Evolutionary conservation across 2,329 filamentous ascomycete genomes (phyloP), one percentile per base, ranked within the genome.

Genomic region (Aspergillus chevalieri): DNA sequence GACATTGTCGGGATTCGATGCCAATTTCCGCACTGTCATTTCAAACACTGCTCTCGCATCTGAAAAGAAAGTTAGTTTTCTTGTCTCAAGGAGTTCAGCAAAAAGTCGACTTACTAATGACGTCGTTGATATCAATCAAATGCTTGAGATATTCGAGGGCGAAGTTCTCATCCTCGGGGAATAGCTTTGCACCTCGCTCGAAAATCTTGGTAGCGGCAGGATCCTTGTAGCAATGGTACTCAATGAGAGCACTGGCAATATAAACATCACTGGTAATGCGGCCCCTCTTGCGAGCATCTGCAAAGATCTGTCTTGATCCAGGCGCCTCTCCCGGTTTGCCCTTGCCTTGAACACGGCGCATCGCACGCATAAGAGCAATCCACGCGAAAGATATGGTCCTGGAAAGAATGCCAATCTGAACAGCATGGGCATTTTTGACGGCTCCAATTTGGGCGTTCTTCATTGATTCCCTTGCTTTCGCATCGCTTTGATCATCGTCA

Each of bases 41-140:
- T 97, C 93, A 62, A 98, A 98, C 2, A 96, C 90, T 8, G 93
- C 91, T 57, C 93, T 83, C 30, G 93, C 93, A 78, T 98, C 90
- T 91, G 58, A 30, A 30, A 30, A 17, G 10, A 21, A 21, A 17
- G 24, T 52, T 46, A 39, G 48, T 12, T 12, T 51, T 64, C 43
- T 24, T 5, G 26, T 8, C 34, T 8, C 17, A 46, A 30, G 22
- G 14, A 21, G 9, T 21, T 3, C 1, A 38, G 17, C 14, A 30
- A 14, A 12, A 30, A 14, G 48, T 24, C 1, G 28, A 78, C 87
- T 78, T 79, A 94, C 89, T 96, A 28, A 89, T 95, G 44, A 90
- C 85, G 69, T 98, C 93, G 60, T 95, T 92, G 65, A 88, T 89
- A 10, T 87, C 86, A 61, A 97, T 87, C 52, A 98, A 75, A 69